Conservation (phyloP, 805 yeast species). For the Yamadazyma olivae region DNA sequence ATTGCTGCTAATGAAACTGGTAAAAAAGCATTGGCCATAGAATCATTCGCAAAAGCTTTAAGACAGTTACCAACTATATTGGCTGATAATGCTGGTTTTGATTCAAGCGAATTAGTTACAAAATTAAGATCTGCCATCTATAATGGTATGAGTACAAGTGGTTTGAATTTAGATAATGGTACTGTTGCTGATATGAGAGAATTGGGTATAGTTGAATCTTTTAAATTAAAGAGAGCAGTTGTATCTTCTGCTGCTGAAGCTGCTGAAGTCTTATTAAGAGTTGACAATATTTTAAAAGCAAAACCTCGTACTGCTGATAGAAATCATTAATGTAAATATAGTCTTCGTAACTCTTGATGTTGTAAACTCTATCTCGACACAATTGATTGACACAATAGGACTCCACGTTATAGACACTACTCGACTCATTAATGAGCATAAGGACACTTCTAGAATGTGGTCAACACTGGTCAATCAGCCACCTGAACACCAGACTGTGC, state of each 20-base stretch:
- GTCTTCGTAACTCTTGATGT: too few relatives aligned
- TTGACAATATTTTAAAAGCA: conserved; percentile 94
- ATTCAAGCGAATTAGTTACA: conserved; percentile 87
- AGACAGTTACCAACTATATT: conserved; percentile 93
- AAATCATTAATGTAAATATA: conserved; percentile 33
- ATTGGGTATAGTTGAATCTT: conserved; percentile 88
- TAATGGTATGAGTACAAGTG: conserved; percentile 88
- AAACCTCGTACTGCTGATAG: conserved; percentile 97
- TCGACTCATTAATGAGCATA: too few relatives aligned
- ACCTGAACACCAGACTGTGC: too few relatives aligned
- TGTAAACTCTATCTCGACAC: neutral
- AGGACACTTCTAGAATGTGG: too few relatives aligned
- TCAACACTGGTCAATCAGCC: too few relatives aligned
- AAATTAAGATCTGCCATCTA: conserved; percentile 87
- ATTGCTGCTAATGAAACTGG: conserved; percentile 91
- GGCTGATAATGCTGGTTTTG: conserved; percentile 97
- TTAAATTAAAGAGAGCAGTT: conserved; percentile 87
- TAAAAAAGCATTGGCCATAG: conserved; percentile 90
- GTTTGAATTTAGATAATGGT: conserved; percentile 84
- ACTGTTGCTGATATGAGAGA: conserved; percentile 91
- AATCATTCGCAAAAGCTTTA: conserved; percentile 89
- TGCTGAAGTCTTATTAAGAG: conserved; percentile 91
- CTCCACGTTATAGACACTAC: neutral
- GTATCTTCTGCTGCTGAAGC: conserved; percentile 98
- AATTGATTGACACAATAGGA: neutral